Base-by-base conservation (phyloP, 1,139 yeast species). In the Diutina scorzettiae region DNA sequence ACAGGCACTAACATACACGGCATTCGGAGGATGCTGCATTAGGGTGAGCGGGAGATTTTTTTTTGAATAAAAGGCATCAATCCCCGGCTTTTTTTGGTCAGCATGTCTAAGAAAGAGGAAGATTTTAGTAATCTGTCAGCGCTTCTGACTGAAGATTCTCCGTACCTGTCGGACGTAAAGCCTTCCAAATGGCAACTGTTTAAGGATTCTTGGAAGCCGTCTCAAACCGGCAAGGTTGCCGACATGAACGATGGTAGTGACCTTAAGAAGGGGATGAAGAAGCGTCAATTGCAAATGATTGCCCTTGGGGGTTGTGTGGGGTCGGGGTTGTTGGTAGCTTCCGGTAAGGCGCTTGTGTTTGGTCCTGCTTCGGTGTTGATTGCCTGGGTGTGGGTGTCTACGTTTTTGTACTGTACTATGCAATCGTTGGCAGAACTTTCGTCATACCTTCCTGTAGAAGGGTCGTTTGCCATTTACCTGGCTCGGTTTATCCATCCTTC, bases 371-470 rank as follows among this genome's bases (percentile, higher is more conserved):
- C 62, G 21, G 50, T 66, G 18, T 51, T 67, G 32, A 57, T 66
- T 24, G 71, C 67, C 1, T 67, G 70, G 69, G 62, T 63, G n/a
- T 49, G 66, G 19, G 71, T 66, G 4, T 60, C 69, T 2, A 50
- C 62, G 2, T 66, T 66, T 45, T 56, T 86, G 51, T 79, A 76
- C 60, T 70, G 79, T 52, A 78, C 81, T 11, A 78, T 81, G 64
- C 81, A 78, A 50, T 73, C 81, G 37, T 62, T 81, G 45, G 83
- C 85, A 43, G 89, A 81, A 55, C 58, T 81, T 50, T 77, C 81
- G 29, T 76, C 81, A 31, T 66, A 76, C 14, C 77, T 71, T 58
- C 87, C 89, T 9, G 76, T 78, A 31, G 68, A 78, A 24, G 87
- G 87, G 51, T 79, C 84, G n/a, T 80, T 81, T 57, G 74, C 77